Evolutionary conservation across 768 basidiomycete species (phyloP).

Genomic region (Serendipita sp.): DNA sequence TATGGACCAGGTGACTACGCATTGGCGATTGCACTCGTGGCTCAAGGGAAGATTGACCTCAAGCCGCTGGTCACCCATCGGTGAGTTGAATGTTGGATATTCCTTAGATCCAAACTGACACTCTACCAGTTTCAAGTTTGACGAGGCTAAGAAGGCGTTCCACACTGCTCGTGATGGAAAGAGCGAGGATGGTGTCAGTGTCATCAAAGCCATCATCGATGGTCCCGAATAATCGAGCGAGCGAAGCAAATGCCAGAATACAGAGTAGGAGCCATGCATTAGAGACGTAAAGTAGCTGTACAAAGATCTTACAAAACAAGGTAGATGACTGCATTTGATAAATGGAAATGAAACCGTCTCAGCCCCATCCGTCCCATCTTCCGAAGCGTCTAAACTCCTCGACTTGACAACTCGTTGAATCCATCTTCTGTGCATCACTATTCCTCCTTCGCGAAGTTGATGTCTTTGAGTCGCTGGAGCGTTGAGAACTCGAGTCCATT

Average conservation of each 20-base stretch:
- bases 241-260: not conserved
- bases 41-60: constrained; percentile 68
- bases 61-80: constrained; percentile 82
- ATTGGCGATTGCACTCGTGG: constrained; percentile 67
- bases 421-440: constrained; percentile 40
- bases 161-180: constrained; percentile 62
- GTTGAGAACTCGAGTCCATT: not conserved
- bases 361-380: constrained; percentile 72
- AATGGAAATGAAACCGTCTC: not conserved
- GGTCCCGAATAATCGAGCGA: constrained; percentile 35
- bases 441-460: constrained; percentile 41
- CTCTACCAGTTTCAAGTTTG: constrained; percentile 47
- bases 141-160: constrained; percentile 66
- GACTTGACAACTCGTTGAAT: constrained; percentile 40
- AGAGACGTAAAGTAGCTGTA: too few relatives aligned
- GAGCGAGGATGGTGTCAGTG: constrained; percentile 69
- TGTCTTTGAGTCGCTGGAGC: constrained; percentile 21
- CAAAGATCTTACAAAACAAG: too few relatives aligned
- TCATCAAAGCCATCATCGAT: constrained; percentile 81
- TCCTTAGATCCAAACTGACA: not conserved
- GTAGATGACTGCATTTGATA: too few relatives aligned
- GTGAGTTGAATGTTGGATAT: constrained; percentile 21
- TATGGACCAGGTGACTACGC: constrained; percentile 67
- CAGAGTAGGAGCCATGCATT: too few relatives aligned
- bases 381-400: constrained; percentile 71